Percentiles rank a stretch among this genome's conserved stretches.
phyloP scores from a whole-genome alignment of 2,329 filamentous ascomycete genomes.

The Shiraia sp. region DNA sequence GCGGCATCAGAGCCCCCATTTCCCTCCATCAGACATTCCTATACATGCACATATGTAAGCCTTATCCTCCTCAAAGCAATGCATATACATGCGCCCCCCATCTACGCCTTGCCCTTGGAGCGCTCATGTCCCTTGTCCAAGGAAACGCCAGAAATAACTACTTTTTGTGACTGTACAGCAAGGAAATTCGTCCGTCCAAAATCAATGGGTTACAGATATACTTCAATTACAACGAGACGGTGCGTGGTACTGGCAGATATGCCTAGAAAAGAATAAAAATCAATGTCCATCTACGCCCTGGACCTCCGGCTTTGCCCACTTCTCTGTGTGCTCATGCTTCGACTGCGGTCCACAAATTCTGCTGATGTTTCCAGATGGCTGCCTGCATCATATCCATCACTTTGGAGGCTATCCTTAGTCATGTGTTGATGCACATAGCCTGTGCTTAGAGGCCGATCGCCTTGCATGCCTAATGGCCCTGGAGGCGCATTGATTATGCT shows the following conservation, averaged over 20 bases:
- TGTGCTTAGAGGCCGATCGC: slow-evolving; percentile 40
- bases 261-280: slow-evolving; percentile 7
- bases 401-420: slow-evolving; percentile 44
- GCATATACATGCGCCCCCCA: not conserved
- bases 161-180: slow-evolving; percentile 25
- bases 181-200: slow-evolving; percentile 29
- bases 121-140: not conserved
- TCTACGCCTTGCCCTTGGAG: slow-evolving; percentile 10
- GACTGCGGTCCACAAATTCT: slow-evolving; percentile 43
- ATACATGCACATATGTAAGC: not conserved
- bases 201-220: slow-evolving; percentile 2
- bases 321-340: slow-evolving; percentile 37
- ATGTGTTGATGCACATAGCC: slow-evolving; percentile 46
- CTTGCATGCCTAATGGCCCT: slow-evolving; percentile 14
- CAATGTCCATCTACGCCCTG: not conserved
- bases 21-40: no score
- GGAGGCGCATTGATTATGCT: slow-evolving; percentile 33
- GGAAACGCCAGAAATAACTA: slow-evolving; percentile 11
- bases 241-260: not conserved
- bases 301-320: slow-evolving; percentile 25
- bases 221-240: slow-evolving; percentile 7
- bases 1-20: no score
- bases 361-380: slow-evolving; percentile 41
- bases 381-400: slow-evolving; percentile 32
- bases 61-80: slow-evolving; percentile 2